Base-by-base conservation (phyloP, 2,329 filamentous ascomycete species). In the Aspergillus oerlinghausenensis region DNA sequence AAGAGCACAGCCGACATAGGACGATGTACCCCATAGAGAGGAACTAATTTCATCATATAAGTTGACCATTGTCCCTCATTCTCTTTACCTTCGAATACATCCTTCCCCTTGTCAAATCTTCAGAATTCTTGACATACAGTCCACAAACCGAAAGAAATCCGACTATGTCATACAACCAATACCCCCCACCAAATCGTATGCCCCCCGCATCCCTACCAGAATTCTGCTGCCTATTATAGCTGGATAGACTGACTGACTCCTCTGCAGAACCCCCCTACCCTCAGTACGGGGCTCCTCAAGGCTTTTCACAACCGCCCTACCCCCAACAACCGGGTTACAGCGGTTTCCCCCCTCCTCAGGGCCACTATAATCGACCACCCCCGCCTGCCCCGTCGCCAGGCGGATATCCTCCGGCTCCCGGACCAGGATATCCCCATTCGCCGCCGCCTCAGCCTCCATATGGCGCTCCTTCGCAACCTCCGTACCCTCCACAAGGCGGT, bases 341-440 rank as follows among this genome's bases (percentile, higher is more conserved):
- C 42, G 59, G 63, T 29, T 53, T 57, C 0, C 43, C 43, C 47
- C 67, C 65, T 55, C 66, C 67, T 4, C 67, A 67, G 32, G 65
- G 62, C 38, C 61, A 68, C 29, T 64, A 67, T 45, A 63, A 64
- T 50, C 65, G 63, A 19, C 62, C 63, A 4, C 63, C 67, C 4
- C 62, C 62, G 25, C 52, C 57, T 48, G 61, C 64, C 42, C 68
- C 65, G 38, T 70, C 72, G 28, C 80, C 79, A 52, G 51, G 35
- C 28, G 62, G 56, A 19, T 57, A 67, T 25, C 67, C 65, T 49
- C 62, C 66, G 38, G 62, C 64, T 17, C 60, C 55, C 26, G 67
- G 57, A 54, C 59, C 59, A 49, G 57, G 56, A 35, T 56, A 42
- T 25, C 56, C 58, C 43, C 58, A 60, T 47, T 49, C 61, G 1